Evolutionary conservation across 345 rosid species (phyloP), one percentile per base, ranked within the genome.

Genomic region (Salix brachista): DNA sequence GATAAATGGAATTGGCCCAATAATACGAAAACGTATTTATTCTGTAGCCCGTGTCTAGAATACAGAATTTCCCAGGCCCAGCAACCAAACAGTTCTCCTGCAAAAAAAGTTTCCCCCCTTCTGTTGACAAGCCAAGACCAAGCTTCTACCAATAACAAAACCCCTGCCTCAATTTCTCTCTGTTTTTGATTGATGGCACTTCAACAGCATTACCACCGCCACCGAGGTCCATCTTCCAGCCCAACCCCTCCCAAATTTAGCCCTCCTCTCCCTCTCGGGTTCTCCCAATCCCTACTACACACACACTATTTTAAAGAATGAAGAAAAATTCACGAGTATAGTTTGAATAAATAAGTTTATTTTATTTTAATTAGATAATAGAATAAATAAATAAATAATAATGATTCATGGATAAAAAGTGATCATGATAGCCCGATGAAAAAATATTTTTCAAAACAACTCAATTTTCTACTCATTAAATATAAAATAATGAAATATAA

Each of bases 221-320:
- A 13, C 69, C 85, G 5, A 77, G 76, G 13, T 79, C 92, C 76
- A 32, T 76, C 68, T 76, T 82, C 80, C 86, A 74, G 34, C 69
- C 80, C 72, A 85, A 84, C 61, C 85, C 89, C 65, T 80, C 34
- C 34, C 34, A 32, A 30, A 30, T 30, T 30, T 83, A 26, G 23
- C 86, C 77, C 75, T 87, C 80, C 65, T 83, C 76, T 87, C 74
- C 64, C 71, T 75, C 67, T 73, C 91, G 32, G 91, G 92, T 89
- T 65, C 73, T 77, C 56, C 4, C 6, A 34, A 42, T 3, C 67
- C 50, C 0, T 11, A 4, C 30, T 25, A 4, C 34, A 30, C 32
- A 30, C 34, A 4, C 34, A 32, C 34, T 4, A 32, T 32, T 32
- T 32, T 32, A 4, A 32, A 0, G 34, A 32, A 32, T 32, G 34